Evolutionary conservation across 2,329 filamentous ascomycete species (phyloP).

Genomic region (Paraconiothyrium sp.): DNA sequence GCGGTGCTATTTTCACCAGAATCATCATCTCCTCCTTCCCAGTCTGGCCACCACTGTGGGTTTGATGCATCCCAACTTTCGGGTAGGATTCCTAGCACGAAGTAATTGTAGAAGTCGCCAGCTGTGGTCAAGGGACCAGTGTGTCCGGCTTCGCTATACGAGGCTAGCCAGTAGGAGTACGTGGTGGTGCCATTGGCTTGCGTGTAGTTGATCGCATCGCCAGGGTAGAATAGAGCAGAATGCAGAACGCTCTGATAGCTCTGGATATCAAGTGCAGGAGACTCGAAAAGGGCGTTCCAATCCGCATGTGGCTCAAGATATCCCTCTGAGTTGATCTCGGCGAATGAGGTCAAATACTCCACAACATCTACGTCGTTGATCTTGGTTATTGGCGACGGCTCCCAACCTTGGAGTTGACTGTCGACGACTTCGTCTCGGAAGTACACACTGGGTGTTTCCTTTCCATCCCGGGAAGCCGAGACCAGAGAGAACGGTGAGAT

Average conservation of each 20-base stretch:
- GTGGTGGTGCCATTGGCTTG: conserved; percentile 32
- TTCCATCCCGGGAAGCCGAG: conserved; percentile 36
- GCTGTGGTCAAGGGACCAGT: conserved; percentile 49
- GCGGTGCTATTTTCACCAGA: conserved; percentile 9
- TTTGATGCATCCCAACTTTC: conserved; percentile 22
- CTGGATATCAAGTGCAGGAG: conserved; percentile 19
- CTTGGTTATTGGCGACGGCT: conserved; percentile 32
- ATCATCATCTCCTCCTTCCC: conserved; percentile 17
- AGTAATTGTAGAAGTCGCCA: conserved; percentile 58
- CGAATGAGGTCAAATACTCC: conserved; percentile 35
- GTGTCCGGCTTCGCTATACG: conserved; percentile 30
- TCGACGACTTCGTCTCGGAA: conserved; percentile 40
- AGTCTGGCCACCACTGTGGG: conserved; percentile 9
- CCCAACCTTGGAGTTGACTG: conserved; percentile 30
- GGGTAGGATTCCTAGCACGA: conserved; percentile 48
- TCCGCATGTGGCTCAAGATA: conserved; percentile 54
- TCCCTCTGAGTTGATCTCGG: conserved; percentile 44
- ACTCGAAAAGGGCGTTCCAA: conserved; percentile 50
- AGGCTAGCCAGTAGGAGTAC: conserved; percentile 31
- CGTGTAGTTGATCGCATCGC: conserved; percentile 37
- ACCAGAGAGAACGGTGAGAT: conserved; percentile 34
- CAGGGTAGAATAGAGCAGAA: conserved; percentile 50
- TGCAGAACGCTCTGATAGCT: conserved; percentile 26
- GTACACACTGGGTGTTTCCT: conserved; percentile 41
- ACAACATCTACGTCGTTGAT: conserved; percentile 40